Base-by-base conservation (phyloP, 805 yeast genomes). In the Citeromyces matritensis region DNA sequence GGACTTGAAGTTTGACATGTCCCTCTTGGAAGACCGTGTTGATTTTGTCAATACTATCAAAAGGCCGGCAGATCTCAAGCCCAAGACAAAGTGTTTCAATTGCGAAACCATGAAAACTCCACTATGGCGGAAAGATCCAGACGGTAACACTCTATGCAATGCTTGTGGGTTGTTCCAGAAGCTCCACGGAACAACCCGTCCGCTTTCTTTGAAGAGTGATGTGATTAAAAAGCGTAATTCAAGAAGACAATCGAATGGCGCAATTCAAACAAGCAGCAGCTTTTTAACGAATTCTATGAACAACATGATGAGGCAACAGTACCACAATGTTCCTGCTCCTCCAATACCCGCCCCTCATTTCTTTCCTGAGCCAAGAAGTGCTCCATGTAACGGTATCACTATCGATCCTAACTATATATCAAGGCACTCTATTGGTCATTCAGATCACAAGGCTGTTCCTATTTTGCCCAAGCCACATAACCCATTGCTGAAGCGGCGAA, bases 151-250 rank as follows among this genome's bases (percentile, higher is more conserved):
- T 3, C 52, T 72, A 4, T 72, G 79, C 44, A 72, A 72, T 43
- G 79, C 79, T 0, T 72, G 79, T 52, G 79, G 79, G 1, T 51
- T 72, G 14, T 72, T 71, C 42, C 59, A 64, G 33, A 71, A 71
- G 42, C 48, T 72, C 12, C 79, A 72, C 42, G 79, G 79, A 11
- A 67, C 77, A 3, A 68, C 69, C 45, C 49, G 79, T 32, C 79
- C 79, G 2, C 49, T 72, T 15, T 63, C 74, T 15, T 51, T 69
- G 34, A 69, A 69, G 36, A 69, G 72, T 0, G 76, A 69, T 39
- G 65, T 67, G 9, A 72, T 72, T 32, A 69, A 67, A 35, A 72
- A 71, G 47, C 51, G 79, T 41, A 60, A 61, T 35, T 63, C 73
- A 3, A 64, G 69, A 34, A 45, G 55, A 39, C 57, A 52, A 25